A percentile compares a stretch with the other conserved stretches of the same genome.
Evolutionary conservation across 164 flowering plant species (phyloP).

Genomic region (Hamamelis virginiana): DNA sequence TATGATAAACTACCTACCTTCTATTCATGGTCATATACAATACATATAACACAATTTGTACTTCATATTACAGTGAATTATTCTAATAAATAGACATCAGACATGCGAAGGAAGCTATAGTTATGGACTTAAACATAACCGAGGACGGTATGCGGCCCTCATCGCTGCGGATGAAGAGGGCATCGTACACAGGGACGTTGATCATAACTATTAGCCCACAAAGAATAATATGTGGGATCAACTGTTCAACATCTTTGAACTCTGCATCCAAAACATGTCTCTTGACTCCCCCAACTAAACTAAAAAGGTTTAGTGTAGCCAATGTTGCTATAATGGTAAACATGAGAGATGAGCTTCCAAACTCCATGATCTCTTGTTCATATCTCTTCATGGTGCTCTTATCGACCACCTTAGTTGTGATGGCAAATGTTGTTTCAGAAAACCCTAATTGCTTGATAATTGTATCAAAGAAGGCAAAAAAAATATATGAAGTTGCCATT

Average conservation of each 20-base stretch:
- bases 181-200: conserved; percentile 36
- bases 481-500: conserved; percentile 35
- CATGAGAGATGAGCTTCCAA: conserved; percentile 41
- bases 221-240: conserved; percentile 23
- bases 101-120: conserved; percentile 27
- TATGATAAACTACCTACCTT: conserved; percentile 27
- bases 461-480: conserved; percentile 37
- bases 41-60: no score
- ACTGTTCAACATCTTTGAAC: conserved; percentile 3
- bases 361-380: conserved; percentile 47
- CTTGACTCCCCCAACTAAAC: conserved; percentile 13
- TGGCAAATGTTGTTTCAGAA: conserved; percentile 37
- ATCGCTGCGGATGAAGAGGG: conserved; percentile 32
- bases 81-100: conserved; percentile 6
- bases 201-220: conserved; percentile 24
- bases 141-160: conserved; percentile 30
- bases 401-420: conserved; percentile 41
- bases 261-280: neutral
- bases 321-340: conserved; percentile 35
- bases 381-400: conserved; percentile 42
- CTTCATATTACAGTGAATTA: neutral
- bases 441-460: conserved; percentile 30
- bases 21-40: no score
- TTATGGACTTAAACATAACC: conserved; percentile 27
- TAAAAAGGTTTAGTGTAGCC: conserved; percentile 33